Base-by-base conservation (phyloP, 2,329 filamentous ascomycete species). In the Talaromyces sp. region DNA sequence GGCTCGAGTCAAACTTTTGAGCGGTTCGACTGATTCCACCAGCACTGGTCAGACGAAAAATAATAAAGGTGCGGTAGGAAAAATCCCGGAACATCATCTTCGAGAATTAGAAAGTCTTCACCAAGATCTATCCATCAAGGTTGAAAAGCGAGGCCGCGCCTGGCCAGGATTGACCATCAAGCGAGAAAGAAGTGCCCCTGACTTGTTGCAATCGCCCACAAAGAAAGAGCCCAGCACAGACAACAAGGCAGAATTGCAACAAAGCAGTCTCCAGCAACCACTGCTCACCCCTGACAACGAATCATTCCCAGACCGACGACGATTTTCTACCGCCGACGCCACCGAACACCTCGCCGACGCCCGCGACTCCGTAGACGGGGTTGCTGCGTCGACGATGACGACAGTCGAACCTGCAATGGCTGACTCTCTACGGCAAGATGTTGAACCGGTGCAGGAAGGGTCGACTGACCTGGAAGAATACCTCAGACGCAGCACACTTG, bases 401-500 rank as follows among this genome's bases (percentile, higher is more conserved):
- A 70, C 71, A 40, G 72, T 71, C 56, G 71, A 75, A 61, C 6
- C 71, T 58, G 67, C 66, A 13, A 70, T 71, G 53, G 71, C 68
- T 43, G 58, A 61, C 38, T 58, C 66, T 31, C 65, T 67, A 43
- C 66, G 61, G 13, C 67, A 70, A 25, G 60, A 62, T 34, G 61
- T 68, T 22, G 67, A 69, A 3, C 34, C 67, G 15, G 66, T 72
- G 43, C 71, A 72, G 60, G 40, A 66, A 40, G 63, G 45, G 27
- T 73, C 74, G 61, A 78, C 75, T 19, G 79, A 80, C 65, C 75
- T 79, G 58, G 77, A 81, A 69, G 79, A 78, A 68, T 80, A 78
- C 68, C 70, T 80, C 54, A 74, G 78, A 31, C 76, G 72, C 64
- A 80, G 73, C 17, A 73, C 72, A 40, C 71, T 76, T 54, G 71